These are phyloP conservation scores for Thalassiosira profunda DNA, from an alignment of 108 stramenopile species.

Conservation along the genomic window DNA sequence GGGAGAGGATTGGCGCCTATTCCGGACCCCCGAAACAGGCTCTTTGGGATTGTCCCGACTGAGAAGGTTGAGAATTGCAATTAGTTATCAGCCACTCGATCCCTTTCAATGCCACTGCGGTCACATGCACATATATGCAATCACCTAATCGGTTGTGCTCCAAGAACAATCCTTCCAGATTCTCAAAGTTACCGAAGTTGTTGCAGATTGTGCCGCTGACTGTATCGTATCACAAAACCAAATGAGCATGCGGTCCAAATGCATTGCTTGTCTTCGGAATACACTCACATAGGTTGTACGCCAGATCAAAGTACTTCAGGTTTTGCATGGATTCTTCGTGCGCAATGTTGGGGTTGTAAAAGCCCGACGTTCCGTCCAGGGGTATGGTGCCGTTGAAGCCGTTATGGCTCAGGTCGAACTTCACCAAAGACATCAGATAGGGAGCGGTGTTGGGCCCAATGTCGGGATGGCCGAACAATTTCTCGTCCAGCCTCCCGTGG, in stretches of 20 bases:
- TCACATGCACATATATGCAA: too few species aligned
- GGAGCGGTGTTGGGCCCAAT: slow-evolving; percentile 25
- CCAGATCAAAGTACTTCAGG: slow-evolving; percentile 39
- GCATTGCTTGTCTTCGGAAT: background rate
- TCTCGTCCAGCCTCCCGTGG: slow-evolving; percentile 19
- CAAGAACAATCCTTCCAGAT: slow-evolving; percentile 33
- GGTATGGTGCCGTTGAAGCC: slow-evolving; percentile 52
- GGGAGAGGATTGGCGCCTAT: slow-evolving; percentile 37
- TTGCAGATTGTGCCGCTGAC: slow-evolving; percentile 46
- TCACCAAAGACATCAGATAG: slow-evolving; percentile 26
- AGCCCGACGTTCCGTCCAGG: slow-evolving; percentile 28
- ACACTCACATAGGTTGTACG: slow-evolving; percentile 31
- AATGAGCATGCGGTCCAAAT: background rate
- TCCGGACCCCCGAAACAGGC: slow-evolving; percentile 36
- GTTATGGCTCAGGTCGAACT: slow-evolving; percentile 54
- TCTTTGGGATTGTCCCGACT: slow-evolving; percentile 53
- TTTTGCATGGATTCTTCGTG: slow-evolving; percentile 36
- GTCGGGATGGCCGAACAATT: slow-evolving; percentile 42
- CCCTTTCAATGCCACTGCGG: too few species aligned
- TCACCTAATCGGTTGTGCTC: slow-evolving; percentile 46
- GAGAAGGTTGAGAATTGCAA: too few species aligned
- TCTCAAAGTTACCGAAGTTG: slow-evolving; percentile 39
- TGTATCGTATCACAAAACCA: too few species aligned
- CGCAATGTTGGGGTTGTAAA: slow-evolving; percentile 12
- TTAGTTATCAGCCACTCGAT: too few species aligned